Percentiles rank a stretch among this genome's conserved stretches.
Conservation (phyloP, 177 flowering plant genomes). For the Telopea speciosissima region DNA sequence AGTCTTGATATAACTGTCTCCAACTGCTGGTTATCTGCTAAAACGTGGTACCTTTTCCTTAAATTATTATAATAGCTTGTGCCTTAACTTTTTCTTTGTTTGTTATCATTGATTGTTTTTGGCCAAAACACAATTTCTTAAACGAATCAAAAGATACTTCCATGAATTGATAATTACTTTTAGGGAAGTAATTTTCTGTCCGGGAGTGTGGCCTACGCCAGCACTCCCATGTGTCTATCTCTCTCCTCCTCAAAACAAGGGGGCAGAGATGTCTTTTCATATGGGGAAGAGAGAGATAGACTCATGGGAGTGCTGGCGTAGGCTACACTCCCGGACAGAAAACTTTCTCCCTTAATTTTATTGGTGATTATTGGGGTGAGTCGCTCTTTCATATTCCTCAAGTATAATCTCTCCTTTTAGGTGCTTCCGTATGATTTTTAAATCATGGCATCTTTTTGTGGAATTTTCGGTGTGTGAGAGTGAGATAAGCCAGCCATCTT, state of each 20-base stretch:
- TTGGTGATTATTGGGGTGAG: background rate
- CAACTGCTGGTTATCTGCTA: background rate
- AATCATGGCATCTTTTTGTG: slow-evolving; percentile 48
- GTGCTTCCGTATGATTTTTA: slow-evolving; percentile 59
- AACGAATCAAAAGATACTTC: background rate
- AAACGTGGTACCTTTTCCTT: background rate
- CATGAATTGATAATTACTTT: background rate
- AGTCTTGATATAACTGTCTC: too few relatives aligned
- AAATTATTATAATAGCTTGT: background rate
- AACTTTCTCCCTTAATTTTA: too few relatives aligned
- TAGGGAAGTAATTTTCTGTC: too few relatives aligned
- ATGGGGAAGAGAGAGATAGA: too few relatives aligned
- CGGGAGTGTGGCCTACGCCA: too few relatives aligned
- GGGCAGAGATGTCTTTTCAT: too few relatives aligned
- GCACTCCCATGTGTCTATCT: too few relatives aligned
- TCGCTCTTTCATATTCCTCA: background rate
- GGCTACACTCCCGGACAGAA: too few relatives aligned
- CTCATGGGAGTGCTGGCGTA: too few relatives aligned
- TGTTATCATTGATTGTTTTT: background rate
- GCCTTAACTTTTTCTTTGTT: background rate
- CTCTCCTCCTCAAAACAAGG: too few relatives aligned
- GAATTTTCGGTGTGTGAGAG: slow-evolving; percentile 28
- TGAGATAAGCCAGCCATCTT: slow-evolving; percentile 16
- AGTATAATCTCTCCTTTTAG: slow-evolving; percentile 26
- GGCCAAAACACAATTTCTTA: background rate